A percentile compares a stretch with the other conserved stretches of the same genome.
These are phyloP conservation scores for Metschnikowia picachoensis DNA, from an alignment of 805 yeast genomes.

Conservation along the genomic window DNA sequence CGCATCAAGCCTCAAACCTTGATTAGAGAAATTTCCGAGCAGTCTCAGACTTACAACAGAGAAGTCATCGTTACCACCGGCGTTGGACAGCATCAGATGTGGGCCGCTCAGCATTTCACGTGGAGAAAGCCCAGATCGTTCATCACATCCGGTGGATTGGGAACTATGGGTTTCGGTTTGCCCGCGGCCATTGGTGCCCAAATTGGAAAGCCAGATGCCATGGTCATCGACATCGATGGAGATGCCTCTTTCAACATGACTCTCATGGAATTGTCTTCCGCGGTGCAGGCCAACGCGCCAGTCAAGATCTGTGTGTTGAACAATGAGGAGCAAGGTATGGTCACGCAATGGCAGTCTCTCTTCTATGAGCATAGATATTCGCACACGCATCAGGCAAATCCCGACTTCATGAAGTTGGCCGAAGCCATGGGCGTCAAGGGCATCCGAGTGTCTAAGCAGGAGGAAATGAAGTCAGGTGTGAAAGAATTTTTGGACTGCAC, in stretches of 20 bases:
- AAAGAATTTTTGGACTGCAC: constrained; percentile 66
- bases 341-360: constrained; percentile 97
- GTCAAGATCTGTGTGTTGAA: constrained; percentile 85
- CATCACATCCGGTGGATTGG: constrained; percentile 98
- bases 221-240: constrained; percentile 96
- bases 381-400: constrained; percentile 96
- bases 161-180: constrained; percentile 97
- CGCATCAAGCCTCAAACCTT: constrained; percentile 91
- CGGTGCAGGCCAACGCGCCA: constrained; percentile 90
- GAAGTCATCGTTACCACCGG: constrained; percentile 93
- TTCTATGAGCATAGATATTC: constrained; percentile 96
- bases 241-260: constrained; percentile 99
- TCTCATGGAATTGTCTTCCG: constrained; percentile 85
- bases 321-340: constrained; percentile 99
- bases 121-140: constrained; percentile 92
- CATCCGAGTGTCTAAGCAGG: constrained; percentile 65
- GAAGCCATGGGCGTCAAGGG: constrained; percentile 93
- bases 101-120: constrained; percentile 98
- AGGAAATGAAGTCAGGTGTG: constrained; percentile 46
- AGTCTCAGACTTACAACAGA: constrained; percentile 58
- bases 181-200: constrained; percentile 99
- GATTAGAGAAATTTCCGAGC: constrained; percentile 69
- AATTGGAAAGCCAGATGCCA: constrained; percentile 89
- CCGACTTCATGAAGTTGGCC: constrained; percentile 88
- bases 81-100: constrained; percentile 99